Evolutionary conservation across 441 rosid species (phyloP), one percentile per base, ranked within the genome.

Genomic region (Erysimum pusillum): DNA sequence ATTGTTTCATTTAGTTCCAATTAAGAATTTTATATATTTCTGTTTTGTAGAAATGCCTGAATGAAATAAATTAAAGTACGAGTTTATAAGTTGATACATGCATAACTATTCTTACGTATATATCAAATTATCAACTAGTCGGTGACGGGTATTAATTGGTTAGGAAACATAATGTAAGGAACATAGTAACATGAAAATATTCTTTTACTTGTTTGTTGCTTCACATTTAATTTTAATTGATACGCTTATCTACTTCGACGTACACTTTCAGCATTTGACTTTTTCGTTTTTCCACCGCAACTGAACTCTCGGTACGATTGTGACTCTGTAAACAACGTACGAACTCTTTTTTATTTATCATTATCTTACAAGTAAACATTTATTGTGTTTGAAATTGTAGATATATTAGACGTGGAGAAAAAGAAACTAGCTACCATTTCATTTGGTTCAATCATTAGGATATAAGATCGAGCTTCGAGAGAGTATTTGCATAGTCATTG

Each of bases 171-270:
- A 8, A 54, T 36, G 65, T 13, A 63, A 63, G 53, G 66, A 70
- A 71, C 76, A 70, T 56, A 31, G 76, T 70, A 71, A 71, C 80
- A 64, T 77, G 80, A 64, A 57, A 48, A 38, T 71, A 57, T 77
- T 77, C 54, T 38, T 49, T 52, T 7, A 45, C 1, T 5, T 36
- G 42, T 70, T 28, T 63, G 45, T 63, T 63, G 72, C 80, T 63
- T 77, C 59, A 17, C 53, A 70, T 63, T 56, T 14, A 70, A 63
- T 25, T 42, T 18, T 56, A 8, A 25, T 52, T 34, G 49, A 20
- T 51, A 25, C 44, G 58, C 71, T 69, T 38, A 63, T 63, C 36
- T 45, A 41, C 48, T 42, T 52, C 69, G 63, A 69, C 75, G 75
- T 69, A 76, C 71, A 62, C 22, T 44, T 63, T 69, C 70, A 62